Evolutionary conservation across 306 rosid genomes (phyloP).

Genomic region (Inga oerstediana): DNA sequence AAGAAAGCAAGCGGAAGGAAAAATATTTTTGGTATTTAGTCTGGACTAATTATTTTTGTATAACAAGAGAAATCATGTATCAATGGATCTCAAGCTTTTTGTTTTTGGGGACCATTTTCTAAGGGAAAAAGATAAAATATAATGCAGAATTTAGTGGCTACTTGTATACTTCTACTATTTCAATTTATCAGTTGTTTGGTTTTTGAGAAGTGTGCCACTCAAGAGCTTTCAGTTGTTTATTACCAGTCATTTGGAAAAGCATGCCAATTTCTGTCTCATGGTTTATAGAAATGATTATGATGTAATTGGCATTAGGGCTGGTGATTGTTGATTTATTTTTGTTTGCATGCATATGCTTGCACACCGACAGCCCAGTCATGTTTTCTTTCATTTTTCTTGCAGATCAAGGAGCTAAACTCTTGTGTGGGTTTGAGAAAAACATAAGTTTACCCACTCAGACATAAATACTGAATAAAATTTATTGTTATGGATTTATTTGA

Average conservation of each 20-base stretch:
- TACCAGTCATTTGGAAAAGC: neutral
- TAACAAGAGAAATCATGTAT: neutral
- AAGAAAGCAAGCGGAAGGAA: neutral
- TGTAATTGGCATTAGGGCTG: neutral
- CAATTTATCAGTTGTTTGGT: neutral
- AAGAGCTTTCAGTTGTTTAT: neutral
- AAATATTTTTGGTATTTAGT: neutral
- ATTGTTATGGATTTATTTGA: slow-evolving; percentile 13
- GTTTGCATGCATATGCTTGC: slow-evolving; percentile 19
- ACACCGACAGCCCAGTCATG: slow-evolving; percentile 15
- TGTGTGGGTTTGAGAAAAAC: slow-evolving; percentile 95
- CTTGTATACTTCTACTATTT: neutral
- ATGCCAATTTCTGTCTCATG: slow-evolving; percentile 21
- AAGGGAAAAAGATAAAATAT: neutral
- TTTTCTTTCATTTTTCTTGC: slow-evolving; percentile 47
- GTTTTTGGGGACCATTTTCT: neutral
- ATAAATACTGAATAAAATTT: neutral
- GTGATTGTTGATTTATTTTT: neutral
- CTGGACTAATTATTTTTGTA: neutral
- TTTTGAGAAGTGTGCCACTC: neutral
- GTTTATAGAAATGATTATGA: slow-evolving; percentile 25
- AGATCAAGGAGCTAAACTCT: slow-evolving; percentile 99
- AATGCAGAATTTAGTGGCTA: neutral
- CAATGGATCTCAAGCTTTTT: neutral
- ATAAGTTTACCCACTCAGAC: slow-evolving; percentile 48